Percentiles rank a stretch among this genome's conserved stretches.
These are phyloP conservation scores for Botrytis fabae DNA, from an alignment of 2,329 filamentous ascomycete genomes.

Conservation along the genomic window DNA sequence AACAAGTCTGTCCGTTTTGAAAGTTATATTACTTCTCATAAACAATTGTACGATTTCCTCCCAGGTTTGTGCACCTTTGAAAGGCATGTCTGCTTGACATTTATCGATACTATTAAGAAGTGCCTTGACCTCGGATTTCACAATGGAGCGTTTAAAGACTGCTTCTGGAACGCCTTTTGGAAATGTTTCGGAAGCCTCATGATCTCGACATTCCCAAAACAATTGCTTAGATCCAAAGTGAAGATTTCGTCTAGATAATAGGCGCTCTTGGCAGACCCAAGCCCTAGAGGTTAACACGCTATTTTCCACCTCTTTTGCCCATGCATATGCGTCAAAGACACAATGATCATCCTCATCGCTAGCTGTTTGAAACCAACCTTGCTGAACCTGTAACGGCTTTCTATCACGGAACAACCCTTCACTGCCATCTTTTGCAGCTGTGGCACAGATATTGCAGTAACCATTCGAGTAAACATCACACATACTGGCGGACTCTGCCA, in stretches of 20 bases:
- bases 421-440: neutral
- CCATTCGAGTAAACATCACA: neutral
- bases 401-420: neutral
- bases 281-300: neutral
- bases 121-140: neutral
- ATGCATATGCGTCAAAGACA: accelerated
- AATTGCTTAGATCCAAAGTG: neutral
- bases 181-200: neutral
- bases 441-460: neutral
- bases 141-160: accelerated
- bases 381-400: neutral
- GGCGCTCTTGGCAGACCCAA: neutral
- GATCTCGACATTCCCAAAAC: neutral
- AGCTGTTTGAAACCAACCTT: neutral
- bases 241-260: neutral
- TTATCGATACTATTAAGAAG: neutral
- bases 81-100: accelerated
- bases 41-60: accelerated
- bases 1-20: neutral
- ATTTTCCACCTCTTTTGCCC: neutral
- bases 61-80: neutral
- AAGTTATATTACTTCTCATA: neutral
- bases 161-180: accelerated
- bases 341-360: neutral
- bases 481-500: neutral